These are phyloP conservation scores for Vanrija sp. DNA, from an alignment of 1,284 basidiomycete species.

Conservation along the genomic window DNA sequence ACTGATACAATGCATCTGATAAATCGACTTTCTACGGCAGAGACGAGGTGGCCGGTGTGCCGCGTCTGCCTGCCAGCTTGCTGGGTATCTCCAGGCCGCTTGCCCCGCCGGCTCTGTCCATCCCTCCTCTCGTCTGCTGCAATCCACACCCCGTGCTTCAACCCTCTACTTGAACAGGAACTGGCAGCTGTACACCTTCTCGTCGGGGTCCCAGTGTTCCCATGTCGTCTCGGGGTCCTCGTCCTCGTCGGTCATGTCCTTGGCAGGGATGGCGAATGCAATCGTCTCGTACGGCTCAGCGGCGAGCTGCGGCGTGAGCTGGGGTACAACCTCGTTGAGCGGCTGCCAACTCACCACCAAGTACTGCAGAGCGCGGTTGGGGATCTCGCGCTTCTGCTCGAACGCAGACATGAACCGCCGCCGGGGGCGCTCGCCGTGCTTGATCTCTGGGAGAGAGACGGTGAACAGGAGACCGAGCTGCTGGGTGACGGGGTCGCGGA, in stretches of 20 bases:
- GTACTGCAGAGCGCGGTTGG: constrained; percentile 95
- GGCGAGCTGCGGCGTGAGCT: constrained; percentile 64
- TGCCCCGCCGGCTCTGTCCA: too few relatives aligned
- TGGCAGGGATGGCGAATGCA: constrained; percentile 94
- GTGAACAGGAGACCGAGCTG: constrained; percentile 88
- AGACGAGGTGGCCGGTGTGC: too few relatives aligned
- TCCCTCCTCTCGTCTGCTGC: too few relatives aligned
- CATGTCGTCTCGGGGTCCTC: constrained; percentile 86
- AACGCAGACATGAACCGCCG: constrained; percentile 97
- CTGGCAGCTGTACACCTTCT: constrained; percentile 92
- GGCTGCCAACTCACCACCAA: constrained; percentile 67
- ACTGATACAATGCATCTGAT: neutral
- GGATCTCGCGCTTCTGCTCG: constrained; percentile 93
- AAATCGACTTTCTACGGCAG: too few relatives aligned
- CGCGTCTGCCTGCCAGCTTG: too few relatives aligned
- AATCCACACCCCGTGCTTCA: neutral
- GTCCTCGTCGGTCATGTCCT: constrained; percentile 79
- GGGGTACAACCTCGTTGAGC: neutral
- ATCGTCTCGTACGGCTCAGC: constrained; percentile 99
- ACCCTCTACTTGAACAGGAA: constrained; percentile 67
- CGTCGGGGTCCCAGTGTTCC: constrained; percentile 96
- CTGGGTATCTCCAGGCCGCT: too few relatives aligned
- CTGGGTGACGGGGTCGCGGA: constrained; percentile 52
- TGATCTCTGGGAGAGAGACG: constrained; percentile 92
- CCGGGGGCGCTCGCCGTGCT: constrained; percentile 75